Base-by-base conservation (phyloP, 2,329 filamentous ascomycete species). In the Ilyonectria mors-panacis region DNA sequence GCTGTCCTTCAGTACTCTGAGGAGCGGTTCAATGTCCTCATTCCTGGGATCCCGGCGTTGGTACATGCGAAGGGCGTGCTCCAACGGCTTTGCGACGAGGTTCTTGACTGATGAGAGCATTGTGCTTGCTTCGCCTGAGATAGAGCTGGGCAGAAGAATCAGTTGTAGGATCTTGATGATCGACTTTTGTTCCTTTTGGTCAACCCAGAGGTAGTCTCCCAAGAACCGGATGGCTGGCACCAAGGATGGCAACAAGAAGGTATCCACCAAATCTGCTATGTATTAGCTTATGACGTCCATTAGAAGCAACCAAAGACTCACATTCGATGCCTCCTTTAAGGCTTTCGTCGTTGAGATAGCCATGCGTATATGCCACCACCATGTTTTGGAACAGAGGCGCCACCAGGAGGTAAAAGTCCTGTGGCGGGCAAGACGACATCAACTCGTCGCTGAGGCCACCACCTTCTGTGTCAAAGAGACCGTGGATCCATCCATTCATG, bases 341-440 rank as follows among this genome's bases (percentile, higher is more conserved):
- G 39, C 86, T 88, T 44, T 94, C 91, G 50, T 94, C 88, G 1
- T 87, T 87, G 5, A 97, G 80, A 45, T 88, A 85, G 6, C 89
- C 89, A 1, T 86, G 85, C n/a, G 88, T 88, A 71, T 90, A 90
- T 1, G 92, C 93, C 39, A 92, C 83, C 0, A 94, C 88, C 47
- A 92, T 93, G 72, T 94, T 92, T 71, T 92, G 87, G 76, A 95
- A 94, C 0, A 96, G 82, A 0, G 92, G 92, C 1, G 94, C 92
- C 15, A 94, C 89, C 4, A 96, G 85, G 19, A 93, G 82, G 74
- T 95, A 95, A 77, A 96, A 96, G 44, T 94, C 91, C 75, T 95
- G 93, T 1, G 94, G 94, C 1, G 91, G 90, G 73, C 93, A 96
- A 1, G 92, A 92, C 9, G 92, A 91, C 88, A 95, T 93, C 8